phyloP scores from a whole-genome alignment of 1,284 basidiomycete species.

The Ustilago crameri region DNA sequence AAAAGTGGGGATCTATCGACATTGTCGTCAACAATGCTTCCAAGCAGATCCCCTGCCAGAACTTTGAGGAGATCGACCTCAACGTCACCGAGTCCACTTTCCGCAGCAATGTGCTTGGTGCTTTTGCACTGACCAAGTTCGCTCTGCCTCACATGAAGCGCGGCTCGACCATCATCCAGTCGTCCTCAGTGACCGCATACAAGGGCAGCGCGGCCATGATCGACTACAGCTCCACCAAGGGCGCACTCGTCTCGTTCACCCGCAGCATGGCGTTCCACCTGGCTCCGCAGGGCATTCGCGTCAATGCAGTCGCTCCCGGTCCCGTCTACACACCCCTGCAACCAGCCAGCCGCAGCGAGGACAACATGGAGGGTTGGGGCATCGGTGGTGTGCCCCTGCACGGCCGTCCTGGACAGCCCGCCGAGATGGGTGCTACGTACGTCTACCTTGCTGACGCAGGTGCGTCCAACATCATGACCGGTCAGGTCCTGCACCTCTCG shows the following conservation, averaged over 20 bases:
- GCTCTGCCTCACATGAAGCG: conserved; percentile 75
- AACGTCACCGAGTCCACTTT: conserved; percentile 50
- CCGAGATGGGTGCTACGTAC: conserved; percentile 54
- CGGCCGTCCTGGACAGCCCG: conserved; percentile 52
- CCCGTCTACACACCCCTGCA: conserved; percentile 72
- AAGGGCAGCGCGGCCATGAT: conserved; percentile 70
- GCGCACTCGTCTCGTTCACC: conserved; percentile 71
- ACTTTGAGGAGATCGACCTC: conserved; percentile 58
- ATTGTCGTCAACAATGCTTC: conserved; percentile 75
- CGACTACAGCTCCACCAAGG: conserved; percentile 73
- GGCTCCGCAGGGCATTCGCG: conserved; percentile 74
- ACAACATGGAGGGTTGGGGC: conserved; percentile 58
- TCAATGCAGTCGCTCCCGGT: conserved; percentile 73
- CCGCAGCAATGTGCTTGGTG: conserved; percentile 53
- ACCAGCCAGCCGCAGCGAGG: conserved; percentile 50
- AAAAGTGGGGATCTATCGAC: conserved; percentile 63
- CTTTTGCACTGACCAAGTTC: conserved; percentile 59
- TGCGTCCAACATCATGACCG: conserved; percentile 56
- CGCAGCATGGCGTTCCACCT: conserved; percentile 74
- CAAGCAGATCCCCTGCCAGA: conserved; percentile 72
- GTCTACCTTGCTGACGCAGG: conserved; percentile 57
- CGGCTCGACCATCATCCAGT: conserved; percentile 76
- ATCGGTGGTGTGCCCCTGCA: conserved; percentile 51
- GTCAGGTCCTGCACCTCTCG: conserved; percentile 52
- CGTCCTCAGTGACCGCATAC: conserved; percentile 75